Evolutionary conservation across 768 basidiomycete genomes (phyloP), one percentile per base, ranked within the genome.

Genomic region (Rhizopogon vinicolor): DNA sequence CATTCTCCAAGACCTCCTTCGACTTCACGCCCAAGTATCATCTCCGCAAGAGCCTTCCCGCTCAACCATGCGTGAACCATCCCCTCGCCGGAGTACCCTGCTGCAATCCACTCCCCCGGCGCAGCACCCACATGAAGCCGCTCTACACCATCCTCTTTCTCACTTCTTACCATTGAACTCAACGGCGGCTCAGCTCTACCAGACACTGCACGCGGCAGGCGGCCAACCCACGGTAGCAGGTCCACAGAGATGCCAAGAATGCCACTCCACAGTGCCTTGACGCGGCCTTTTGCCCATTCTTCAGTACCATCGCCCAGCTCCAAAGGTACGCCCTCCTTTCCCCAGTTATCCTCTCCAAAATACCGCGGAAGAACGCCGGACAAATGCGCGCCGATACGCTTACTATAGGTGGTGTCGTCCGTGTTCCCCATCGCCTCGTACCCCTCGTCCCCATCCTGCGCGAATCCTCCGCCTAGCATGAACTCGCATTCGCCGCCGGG

Each of bases 31-130:
- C 71, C 78, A 7, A 84, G 64, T 9, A 90, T 66, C 85, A 86
- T 86, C 51, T 71, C 68, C 16, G 80, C 84, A 5, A 87, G 67
- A 1, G 82, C 83, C 55, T 77, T 78, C 14, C 82, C 87, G 51
- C 82, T 75, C 72, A 84, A 66, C 85, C 86, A 87, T 0, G 84
- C 85, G 57, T 87, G 81, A 3, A 79, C 79, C 87, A 88, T 87
- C 3, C 87, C 87, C 61, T 90, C 87, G 0, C 87, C 87, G 2
- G 78, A 75, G 63, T 84, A 89, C 16, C 86, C 87, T 3, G 84
- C 86, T 25, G 82, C 76, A 22, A 89, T 79, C 87, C 87, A 89
- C 65, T 89, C 87, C 12, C 86, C 86, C 1, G 84, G 70, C 0
- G 64, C 57, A 8, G 75, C 71, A 42, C 59, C 55, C 7, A 57